A percentile compares a stretch with the other conserved stretches of the same genome.
phyloP scores from a whole-genome alignment of 345 rosid species.

The Acer campestre region DNA sequence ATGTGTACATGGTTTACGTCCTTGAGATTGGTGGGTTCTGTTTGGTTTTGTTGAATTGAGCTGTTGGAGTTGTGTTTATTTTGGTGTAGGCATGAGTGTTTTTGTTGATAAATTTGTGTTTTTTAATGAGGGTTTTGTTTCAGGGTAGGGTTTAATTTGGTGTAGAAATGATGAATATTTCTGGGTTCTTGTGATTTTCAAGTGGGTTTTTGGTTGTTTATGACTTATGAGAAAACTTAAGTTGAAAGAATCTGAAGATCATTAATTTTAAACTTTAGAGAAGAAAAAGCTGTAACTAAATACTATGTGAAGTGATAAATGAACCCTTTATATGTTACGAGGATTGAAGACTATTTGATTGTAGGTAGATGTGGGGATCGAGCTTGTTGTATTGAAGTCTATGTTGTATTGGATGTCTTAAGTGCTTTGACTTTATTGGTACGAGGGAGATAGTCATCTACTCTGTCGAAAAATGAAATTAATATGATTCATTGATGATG shows the following conservation, averaged over 20 bases:
- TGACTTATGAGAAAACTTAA: background rate
- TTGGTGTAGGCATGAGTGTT: background rate
- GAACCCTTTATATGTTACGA: background rate
- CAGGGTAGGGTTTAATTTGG: background rate
- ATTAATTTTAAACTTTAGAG: background rate
- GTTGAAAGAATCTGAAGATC: background rate
- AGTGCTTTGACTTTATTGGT: slow-evolving; percentile 2
- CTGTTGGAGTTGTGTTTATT: background rate
- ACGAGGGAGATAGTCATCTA: background rate
- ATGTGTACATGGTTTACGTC: background rate
- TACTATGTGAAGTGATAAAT: background rate
- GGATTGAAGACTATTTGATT: background rate
- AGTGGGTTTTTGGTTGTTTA: background rate
- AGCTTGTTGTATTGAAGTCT: background rate
- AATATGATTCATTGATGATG: background rate
- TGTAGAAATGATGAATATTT: background rate
- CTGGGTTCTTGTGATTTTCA: background rate
- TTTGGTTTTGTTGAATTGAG: slow-evolving; percentile 5
- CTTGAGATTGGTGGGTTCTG: slow-evolving; percentile 5
- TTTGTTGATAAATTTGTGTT: too few species aligned
- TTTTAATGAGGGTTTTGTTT: background rate
- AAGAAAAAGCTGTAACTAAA: background rate
- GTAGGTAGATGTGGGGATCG: background rate
- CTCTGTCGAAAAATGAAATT: background rate
- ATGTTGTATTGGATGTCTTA: background rate